phyloP scores from a whole-genome alignment of 78 protist species.

The Cavenderia fasciculata region DNA sequence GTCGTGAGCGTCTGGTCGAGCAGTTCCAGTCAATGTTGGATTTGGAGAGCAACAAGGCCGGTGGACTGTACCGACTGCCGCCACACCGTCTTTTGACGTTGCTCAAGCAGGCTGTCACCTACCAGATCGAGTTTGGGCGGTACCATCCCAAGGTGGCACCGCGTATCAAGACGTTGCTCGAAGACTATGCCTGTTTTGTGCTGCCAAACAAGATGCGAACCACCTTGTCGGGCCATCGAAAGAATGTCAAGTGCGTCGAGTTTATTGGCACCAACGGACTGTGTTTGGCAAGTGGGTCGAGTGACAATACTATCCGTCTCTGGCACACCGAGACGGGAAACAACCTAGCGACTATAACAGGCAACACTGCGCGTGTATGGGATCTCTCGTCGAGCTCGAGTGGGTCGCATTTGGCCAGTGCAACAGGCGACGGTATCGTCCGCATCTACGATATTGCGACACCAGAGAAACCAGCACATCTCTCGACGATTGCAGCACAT shows the following conservation, averaged over 20 bases:
- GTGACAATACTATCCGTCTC: slow-evolving; percentile 64
- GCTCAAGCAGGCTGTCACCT: slow-evolving; percentile 86
- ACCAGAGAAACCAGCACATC: slow-evolving; percentile 5
- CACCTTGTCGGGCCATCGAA: slow-evolving; percentile 77
- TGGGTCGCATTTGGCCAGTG: slow-evolving; percentile 59
- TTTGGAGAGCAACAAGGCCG: slow-evolving; percentile 46
- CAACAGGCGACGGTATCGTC: slow-evolving; percentile 82
- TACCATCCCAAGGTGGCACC: slow-evolving; percentile 83
- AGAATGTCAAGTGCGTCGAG: slow-evolving; percentile 86
- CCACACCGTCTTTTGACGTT: slow-evolving; percentile 67
- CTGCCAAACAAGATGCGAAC: slow-evolving; percentile 81
- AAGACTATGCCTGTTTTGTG: slow-evolving; percentile 81
- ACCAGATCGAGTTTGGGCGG: slow-evolving; percentile 85
- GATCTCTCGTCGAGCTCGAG: slow-evolving; percentile 37
- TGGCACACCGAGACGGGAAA: slow-evolving; percentile 75
- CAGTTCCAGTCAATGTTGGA: slow-evolving; percentile 69
- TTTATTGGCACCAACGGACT: slow-evolving; percentile 78
- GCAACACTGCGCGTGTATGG: slow-evolving; percentile 79
- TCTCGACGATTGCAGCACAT: slow-evolving; percentile 51
- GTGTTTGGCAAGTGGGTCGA: slow-evolving; percentile 66
- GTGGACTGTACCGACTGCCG: slow-evolving; percentile 26
- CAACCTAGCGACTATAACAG: slow-evolving; percentile 21
- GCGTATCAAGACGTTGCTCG: slow-evolving; percentile 77
- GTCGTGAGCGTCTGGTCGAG: slow-evolving; percentile 61
- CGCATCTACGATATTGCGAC: slow-evolving; percentile 43